Percentiles rank a stretch among this genome's conserved stretches.
phyloP scores from a whole-genome alignment of 148 eudicot species.

The Camellia granthamiana region DNA sequence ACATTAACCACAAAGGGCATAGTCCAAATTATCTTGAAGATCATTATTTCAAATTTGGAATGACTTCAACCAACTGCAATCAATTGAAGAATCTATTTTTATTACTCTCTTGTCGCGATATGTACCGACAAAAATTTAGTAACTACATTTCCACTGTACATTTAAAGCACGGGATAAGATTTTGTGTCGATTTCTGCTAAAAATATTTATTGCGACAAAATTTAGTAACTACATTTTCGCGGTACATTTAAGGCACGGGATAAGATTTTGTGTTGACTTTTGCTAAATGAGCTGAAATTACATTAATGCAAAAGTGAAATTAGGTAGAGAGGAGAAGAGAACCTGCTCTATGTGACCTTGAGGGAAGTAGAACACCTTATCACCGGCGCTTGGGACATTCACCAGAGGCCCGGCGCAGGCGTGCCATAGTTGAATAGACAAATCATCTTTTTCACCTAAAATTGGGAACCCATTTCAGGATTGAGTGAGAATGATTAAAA shows the following conservation, averaged over 20 bases:
- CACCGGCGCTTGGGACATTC: conserved; percentile 11
- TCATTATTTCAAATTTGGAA: not conserved
- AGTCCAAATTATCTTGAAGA: not conserved
- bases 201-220: not conserved
- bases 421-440: conserved; percentile 16
- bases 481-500: not conserved
- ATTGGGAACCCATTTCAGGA: not conserved
- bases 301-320: not conserved
- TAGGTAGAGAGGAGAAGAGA: not conserved
- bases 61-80: not conserved
- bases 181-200: not conserved
- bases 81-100: not conserved
- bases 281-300: not conserved
- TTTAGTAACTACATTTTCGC: conserved; percentile 2
- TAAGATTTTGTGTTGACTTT: not conserved
- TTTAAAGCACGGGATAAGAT: not conserved
- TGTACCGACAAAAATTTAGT: not conserved
- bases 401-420: conserved; percentile 18
- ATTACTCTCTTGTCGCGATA: not conserved
- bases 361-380: conserved; percentile 18
- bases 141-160: conserved; percentile 2
- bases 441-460: conserved; percentile 3
- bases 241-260: not conserved
- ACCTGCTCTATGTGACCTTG: conserved; percentile 23
- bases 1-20: not conserved